These are phyloP conservation scores for Capniomyces stellatus DNA, from an alignment of 371 early-diverging fungal genomes.

Conservation along the genomic window DNA sequence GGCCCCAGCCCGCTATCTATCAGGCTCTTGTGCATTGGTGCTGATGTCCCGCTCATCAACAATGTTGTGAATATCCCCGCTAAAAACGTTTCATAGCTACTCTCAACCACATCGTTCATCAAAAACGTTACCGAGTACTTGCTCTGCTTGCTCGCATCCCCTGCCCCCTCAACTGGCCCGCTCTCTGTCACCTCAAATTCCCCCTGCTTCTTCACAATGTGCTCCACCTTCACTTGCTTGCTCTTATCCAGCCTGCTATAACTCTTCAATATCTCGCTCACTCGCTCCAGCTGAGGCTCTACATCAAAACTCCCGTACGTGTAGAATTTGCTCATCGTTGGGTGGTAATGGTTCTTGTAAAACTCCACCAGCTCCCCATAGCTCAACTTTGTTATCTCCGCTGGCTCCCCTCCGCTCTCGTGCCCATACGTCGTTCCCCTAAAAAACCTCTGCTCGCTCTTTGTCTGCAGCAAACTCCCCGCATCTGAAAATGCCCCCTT, in stretches of 20 bases:
- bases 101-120: conserved; percentile 53
- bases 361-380: conserved; percentile 63
- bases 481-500: conserved; percentile 69
- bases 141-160: conserved; percentile 34
- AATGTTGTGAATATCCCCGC: conserved; percentile 60
- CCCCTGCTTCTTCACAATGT: conserved; percentile 25
- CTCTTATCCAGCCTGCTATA: conserved; percentile 15
- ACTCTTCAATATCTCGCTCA: conserved; percentile 34
- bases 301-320: conserved; percentile 78
- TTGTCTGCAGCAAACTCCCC: conserved; percentile 50
- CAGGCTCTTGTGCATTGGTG: conserved; percentile 88
- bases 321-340: conserved; percentile 73
- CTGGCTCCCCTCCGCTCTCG: conserved; percentile 84
- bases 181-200: conserved; percentile 22
- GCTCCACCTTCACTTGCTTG: conserved; percentile 13
- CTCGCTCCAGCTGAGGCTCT: conserved; percentile 45
- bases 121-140: conserved; percentile 57
- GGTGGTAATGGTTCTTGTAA: conserved; percentile 71
- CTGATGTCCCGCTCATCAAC: conserved; percentile 68
- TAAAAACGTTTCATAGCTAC: conserved; percentile 57
- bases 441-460: conserved; percentile 66
- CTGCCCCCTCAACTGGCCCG: conserved; percentile 20
- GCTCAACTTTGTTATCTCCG: conserved; percentile 67
- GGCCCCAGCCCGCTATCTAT: conserved; percentile 83
- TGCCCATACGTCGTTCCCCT: conserved; percentile 63